These are phyloP conservation scores for Limnanthes douglasii DNA, from an alignment of 345 rosid species.

Conservation along the genomic window DNA sequence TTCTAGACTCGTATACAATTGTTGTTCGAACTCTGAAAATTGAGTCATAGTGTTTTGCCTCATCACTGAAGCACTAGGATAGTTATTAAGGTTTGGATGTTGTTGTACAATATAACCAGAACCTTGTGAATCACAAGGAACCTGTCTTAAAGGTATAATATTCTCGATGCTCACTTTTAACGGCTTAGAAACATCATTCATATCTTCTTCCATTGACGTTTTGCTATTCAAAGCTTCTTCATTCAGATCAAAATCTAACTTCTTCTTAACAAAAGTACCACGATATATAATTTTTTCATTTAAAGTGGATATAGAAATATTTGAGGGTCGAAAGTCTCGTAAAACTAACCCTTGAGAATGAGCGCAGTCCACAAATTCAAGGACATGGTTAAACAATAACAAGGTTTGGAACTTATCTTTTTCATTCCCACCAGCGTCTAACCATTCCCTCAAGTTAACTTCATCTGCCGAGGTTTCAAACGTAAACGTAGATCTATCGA, in stretches of 20 bases:
- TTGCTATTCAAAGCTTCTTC: slow-evolving; percentile 25
- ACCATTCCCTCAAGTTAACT: slow-evolving; percentile 45
- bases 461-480: slow-evolving; percentile 20
- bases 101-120: slow-evolving; percentile 16
- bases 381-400: slow-evolving; percentile 43
- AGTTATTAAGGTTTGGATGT: slow-evolving; percentile 11
- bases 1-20: slow-evolving; percentile 59
- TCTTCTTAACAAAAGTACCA: slow-evolving; percentile 30
- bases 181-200: slow-evolving; percentile 20
- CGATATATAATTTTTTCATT: slow-evolving; percentile 30
- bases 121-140: slow-evolving; percentile 14
- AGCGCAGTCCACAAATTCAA: slow-evolving; percentile 49
- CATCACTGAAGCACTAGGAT: slow-evolving; percentile 8
- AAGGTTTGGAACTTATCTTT: slow-evolving; percentile 28
- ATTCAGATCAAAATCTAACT: slow-evolving; percentile 9
- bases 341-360: slow-evolving; percentile 48
- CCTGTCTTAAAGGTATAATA: no score
- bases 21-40: slow-evolving; percentile 27
- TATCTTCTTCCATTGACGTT: slow-evolving; percentile 19
- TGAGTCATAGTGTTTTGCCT: slow-evolving; percentile 15
- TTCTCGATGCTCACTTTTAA: slow-evolving; percentile 19
- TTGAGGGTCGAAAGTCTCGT: slow-evolving; percentile 40
- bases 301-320: slow-evolving; percentile 28
- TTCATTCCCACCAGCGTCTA: slow-evolving; percentile 21
- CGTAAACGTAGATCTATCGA: no score